Percentiles rank a stretch among this genome's conserved stretches.
Evolutionary conservation across 2,329 filamentous ascomycete species (phyloP).

Genomic region (Dothiorella sarmentorum): DNA sequence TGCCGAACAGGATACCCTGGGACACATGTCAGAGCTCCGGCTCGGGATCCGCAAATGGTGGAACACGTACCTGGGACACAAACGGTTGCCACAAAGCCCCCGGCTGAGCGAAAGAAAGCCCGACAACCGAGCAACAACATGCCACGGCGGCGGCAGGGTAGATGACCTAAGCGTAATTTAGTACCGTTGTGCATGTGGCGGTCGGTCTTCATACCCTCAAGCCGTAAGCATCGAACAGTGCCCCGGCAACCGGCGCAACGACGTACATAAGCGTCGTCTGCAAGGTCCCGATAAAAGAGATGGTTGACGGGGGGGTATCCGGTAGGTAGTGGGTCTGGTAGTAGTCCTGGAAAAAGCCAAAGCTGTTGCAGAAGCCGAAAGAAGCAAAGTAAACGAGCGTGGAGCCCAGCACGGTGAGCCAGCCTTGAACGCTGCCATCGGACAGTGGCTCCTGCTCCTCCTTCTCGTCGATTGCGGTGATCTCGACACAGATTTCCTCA

Average conservation of each 20-base stretch:
- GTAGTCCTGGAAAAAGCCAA: conserved; percentile 35
- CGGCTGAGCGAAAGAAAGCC: conserved; percentile 1
- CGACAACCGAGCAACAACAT: not conserved
- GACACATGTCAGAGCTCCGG: not conserved
- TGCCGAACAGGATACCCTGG: conserved; percentile 17
- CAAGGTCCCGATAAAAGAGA: conserved; percentile 5
- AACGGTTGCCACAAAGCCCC: conserved; percentile 6
- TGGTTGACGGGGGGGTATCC: not conserved
- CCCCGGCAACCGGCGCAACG: not conserved
- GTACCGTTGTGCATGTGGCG: not conserved
- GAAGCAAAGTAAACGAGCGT: conserved; percentile 3
- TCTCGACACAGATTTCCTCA: not conserved
- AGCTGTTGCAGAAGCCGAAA: conserved; percentile 20
- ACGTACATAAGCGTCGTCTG: conserved; percentile 7
- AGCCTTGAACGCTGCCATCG: conserved; percentile 5
- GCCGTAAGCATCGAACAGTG: not conserved
- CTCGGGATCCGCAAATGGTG: not conserved
- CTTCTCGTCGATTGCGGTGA: not conserved
- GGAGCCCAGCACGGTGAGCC: conserved; percentile 4
- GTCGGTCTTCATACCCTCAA: not conserved
- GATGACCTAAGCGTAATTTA: not conserved
- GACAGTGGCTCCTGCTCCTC: not conserved
- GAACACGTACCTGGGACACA: not conserved
- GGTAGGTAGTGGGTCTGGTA: conserved; percentile 28
- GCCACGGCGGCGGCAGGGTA: not conserved